Evolutionary conservation across 192 early-diverging fungal species (phyloP).

Genomic region (Coemansia sp.): DNA sequence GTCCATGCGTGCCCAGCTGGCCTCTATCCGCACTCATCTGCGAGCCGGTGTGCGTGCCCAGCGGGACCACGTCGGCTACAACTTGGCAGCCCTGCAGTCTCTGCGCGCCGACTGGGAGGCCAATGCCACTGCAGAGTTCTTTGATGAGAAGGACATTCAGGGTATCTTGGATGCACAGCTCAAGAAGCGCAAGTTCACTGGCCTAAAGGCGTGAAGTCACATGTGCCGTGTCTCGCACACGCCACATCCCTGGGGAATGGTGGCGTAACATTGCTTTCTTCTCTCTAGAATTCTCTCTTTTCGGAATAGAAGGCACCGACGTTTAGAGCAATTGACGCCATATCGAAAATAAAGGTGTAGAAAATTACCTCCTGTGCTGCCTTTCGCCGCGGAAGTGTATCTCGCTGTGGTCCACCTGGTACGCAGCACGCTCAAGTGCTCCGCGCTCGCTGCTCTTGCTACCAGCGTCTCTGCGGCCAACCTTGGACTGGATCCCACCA

Average conservation of each 20-base stretch:
- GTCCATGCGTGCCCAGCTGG: constrained; percentile 71
- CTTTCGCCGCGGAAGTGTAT: constrained; percentile 40
- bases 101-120: constrained; percentile 76
- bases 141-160: constrained; percentile 64
- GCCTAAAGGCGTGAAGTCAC: constrained; percentile 33
- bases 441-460: constrained; percentile 36
- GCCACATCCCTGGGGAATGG: not conserved
- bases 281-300: not conserved
- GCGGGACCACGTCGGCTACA: constrained; percentile 85
- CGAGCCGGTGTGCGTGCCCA: constrained; percentile 65
- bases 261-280: not conserved
- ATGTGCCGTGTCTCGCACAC: not conserved
- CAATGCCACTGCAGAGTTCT: constrained; percentile 68
- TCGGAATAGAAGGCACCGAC: not conserved
- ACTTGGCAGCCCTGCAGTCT: constrained; percentile 77
- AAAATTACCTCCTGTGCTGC: constrained; percentile 1
- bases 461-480: constrained; percentile 21
- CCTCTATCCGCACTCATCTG: constrained; percentile 67
- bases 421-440: constrained; percentile 38
- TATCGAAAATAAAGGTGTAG: constrained; percentile 1
- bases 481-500: constrained; percentile 28
- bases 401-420: constrained; percentile 46
- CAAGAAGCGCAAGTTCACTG: constrained; percentile 76
- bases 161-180: constrained; percentile 52
- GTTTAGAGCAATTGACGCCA: not conserved